Percentiles rank a stretch among this genome's conserved stretches.
These are phyloP conservation scores for Calonectria fujianensis DNA, from an alignment of 2,329 filamentous ascomycete species.

Conservation along the genomic window DNA sequence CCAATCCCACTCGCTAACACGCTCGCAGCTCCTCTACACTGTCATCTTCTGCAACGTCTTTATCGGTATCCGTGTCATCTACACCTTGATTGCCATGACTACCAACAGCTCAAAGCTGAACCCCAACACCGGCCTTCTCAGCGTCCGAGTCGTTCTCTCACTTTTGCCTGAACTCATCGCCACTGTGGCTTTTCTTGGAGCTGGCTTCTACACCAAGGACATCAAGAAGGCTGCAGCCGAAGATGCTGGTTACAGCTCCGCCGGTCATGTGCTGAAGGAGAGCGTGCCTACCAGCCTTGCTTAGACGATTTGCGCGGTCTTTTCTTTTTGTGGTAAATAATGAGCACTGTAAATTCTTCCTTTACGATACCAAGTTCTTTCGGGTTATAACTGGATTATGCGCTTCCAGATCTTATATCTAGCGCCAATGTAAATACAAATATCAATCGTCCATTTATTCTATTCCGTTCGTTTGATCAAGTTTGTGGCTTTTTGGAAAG, in stretches of 20 bases:
- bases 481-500: background rate
- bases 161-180: constrained; percentile 5
- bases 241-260: constrained; percentile 1
- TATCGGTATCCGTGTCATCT: constrained; percentile 11
- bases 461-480: background rate
- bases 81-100: constrained; percentile 11
- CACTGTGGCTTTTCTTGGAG: background rate
- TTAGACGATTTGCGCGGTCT: background rate
- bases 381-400: background rate
- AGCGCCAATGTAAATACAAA: background rate
- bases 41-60: constrained; percentile 11
- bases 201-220: background rate
- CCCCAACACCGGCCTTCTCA: constrained; percentile 12
- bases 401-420: background rate
- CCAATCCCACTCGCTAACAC: background rate
- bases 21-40: background rate
- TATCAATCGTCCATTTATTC: background rate
- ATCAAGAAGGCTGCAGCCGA: constrained; percentile 1
- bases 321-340: background rate
- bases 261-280: background rate
- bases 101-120: constrained; percentile 13
- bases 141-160: constrained; percentile 2
- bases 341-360: background rate
- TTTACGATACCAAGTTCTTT: background rate
- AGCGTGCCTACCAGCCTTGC: background rate